Base-by-base conservation (phyloP, 305 asterid genomes). In the Striga hermonthica region DNA sequence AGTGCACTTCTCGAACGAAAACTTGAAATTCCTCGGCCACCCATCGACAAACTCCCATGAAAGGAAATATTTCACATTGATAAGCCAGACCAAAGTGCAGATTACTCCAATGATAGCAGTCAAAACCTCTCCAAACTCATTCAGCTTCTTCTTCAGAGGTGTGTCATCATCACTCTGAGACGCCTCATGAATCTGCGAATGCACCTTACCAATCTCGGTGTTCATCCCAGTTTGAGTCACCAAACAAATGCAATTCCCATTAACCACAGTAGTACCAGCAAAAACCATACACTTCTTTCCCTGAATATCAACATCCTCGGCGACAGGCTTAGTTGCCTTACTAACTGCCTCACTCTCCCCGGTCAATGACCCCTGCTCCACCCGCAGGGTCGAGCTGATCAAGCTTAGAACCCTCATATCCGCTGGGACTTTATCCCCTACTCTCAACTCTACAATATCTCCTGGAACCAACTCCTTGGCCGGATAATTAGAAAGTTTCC, bases 321-420 rank as follows among this genome's bases (percentile, higher is more conserved):
- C 76, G 47, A 90, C 96, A 66, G 86, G 76, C 81, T 88, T 90
- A 35, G 87, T 75, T 35, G 91, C 84, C 82, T 90, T 93, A 79
- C 89, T 83, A 38, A 90, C 97, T 1, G 97, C 96, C 74, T 88
- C 97, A 71, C 97, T 90, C 79, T 93, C 99, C 47, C 99, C 99
- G 0, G 99, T 93, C 83, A 93, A 73, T 0, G 99, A 93, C 10
- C 99, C 97, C 82, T 91, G 97, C 67, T 91, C 97, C 44, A 88
- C 67, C 5, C 96, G 86, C 60, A 91, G 81, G 15, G 96, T 91
- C 3, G 97, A 86, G 80, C 96, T 88, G 68, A 88, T 80, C 78
- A 91, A 77, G 74, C 73, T 80, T 78, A 91, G 62, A 68, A 91
- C 90, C 80, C 97, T 83, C 98, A 91, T 87, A 79, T 91, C 98